These are phyloP conservation scores for Xerocomellus amylosporus DNA, from an alignment of 768 basidiomycete genomes.

Conservation along the genomic window DNA sequence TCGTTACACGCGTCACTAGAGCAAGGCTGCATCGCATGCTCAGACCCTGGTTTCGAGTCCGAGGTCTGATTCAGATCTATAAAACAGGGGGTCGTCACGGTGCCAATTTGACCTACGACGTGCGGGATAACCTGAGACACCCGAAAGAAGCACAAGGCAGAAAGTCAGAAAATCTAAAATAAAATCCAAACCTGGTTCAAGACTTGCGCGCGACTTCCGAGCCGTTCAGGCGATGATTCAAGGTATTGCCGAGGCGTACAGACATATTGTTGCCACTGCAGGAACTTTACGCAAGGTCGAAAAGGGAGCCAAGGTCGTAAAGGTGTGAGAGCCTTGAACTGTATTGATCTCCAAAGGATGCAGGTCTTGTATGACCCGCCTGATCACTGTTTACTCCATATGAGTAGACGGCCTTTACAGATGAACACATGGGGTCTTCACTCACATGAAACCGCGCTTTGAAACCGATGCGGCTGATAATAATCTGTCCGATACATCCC, in stretches of 20 bases:
- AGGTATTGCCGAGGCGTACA: constrained; percentile 19
- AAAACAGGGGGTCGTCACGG: neutral
- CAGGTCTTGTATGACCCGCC: neutral
- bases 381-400: constrained; percentile 10
- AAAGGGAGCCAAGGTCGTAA: neutral
- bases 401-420: neutral
- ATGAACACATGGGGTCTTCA: neutral
- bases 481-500: constrained; percentile 3
- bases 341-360: neutral
- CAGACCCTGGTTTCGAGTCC: constrained; percentile 8
- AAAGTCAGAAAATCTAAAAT: constrained; percentile 3
- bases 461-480: constrained; percentile 3
- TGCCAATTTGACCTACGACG: neutral
- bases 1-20: neutral
- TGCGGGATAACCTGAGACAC: constrained; percentile 4
- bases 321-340: neutral
- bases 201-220: neutral
- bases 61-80: neutral
- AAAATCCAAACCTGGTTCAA: constrained; percentile 9
- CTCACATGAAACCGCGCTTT: constrained; percentile 12
- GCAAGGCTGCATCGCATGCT: neutral
- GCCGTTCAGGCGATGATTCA: neutral
- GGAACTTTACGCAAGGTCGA: constrained; percentile 8
- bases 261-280: constrained; percentile 1
- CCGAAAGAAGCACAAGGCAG: neutral